phyloP scores from a whole-genome alignment of 2,329 filamentous ascomycete species.

The Pyrenophora teres region DNA sequence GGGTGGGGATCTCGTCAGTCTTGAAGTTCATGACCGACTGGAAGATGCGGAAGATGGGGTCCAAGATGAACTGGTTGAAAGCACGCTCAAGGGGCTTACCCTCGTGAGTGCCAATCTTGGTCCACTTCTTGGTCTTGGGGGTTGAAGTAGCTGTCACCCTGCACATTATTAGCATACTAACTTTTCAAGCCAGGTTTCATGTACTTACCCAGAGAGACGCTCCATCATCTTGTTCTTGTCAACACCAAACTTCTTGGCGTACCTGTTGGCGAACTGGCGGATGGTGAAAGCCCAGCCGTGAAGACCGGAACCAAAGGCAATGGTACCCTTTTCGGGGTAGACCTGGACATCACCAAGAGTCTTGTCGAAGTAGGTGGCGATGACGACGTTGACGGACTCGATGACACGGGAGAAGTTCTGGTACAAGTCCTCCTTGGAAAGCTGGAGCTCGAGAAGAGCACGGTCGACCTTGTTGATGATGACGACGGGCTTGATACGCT shows the following conservation, averaged over 20 bases:
- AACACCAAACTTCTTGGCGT: slow-evolving; percentile 99
- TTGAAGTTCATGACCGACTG: slow-evolving; percentile 96
- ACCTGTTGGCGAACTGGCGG: slow-evolving; percentile 93
- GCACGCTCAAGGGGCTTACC: slow-evolving; percentile 94
- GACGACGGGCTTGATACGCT: slow-evolving; percentile 99
- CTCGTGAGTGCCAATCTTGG: slow-evolving; percentile 80
- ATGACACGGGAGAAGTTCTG: slow-evolving; percentile 99
- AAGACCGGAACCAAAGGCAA: slow-evolving; percentile 98
- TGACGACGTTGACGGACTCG: slow-evolving; percentile 99
- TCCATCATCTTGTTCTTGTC: slow-evolving; percentile 99
- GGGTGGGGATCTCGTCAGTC: slow-evolving; percentile 82
- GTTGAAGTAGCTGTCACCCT: slow-evolving; percentile 99
- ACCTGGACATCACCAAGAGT: slow-evolving; percentile 96
- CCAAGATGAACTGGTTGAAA: slow-evolving; percentile 99
- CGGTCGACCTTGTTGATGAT: slow-evolving; percentile 99
- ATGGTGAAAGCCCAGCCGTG: slow-evolving; percentile 99
- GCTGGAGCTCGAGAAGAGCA: slow-evolving; percentile 97
- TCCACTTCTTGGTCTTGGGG: slow-evolving; percentile 99
- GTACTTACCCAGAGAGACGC: slow-evolving; percentile 89
- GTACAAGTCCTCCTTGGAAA: slow-evolving; percentile 98
- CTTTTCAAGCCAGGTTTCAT: background rate
- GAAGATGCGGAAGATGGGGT: slow-evolving; percentile 99
- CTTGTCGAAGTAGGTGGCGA: slow-evolving; percentile 99
- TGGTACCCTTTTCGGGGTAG: slow-evolving; percentile 95
- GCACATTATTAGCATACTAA: slow-evolving; percentile 27